These are phyloP conservation scores for Nemania diffusa DNA, from an alignment of 2,329 filamentous ascomycete genomes.

Conservation along the genomic window DNA sequence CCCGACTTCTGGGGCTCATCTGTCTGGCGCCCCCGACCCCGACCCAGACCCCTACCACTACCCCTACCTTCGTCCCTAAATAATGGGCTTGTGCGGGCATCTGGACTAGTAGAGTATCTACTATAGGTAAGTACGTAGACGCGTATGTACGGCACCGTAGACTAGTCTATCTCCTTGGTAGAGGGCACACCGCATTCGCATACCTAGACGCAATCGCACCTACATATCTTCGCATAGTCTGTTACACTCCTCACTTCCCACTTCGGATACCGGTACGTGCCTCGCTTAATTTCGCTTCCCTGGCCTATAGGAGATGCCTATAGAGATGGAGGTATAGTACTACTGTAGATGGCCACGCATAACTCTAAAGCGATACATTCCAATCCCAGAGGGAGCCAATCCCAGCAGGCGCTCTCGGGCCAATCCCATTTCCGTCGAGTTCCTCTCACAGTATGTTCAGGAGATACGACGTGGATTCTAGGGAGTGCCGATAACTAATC, in stretches of 20 bases:
- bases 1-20: constrained; percentile 17
- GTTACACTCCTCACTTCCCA: neutral
- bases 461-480: neutral
- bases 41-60: too few relatives aligned
- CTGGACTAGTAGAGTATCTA: too few relatives aligned
- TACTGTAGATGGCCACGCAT: neutral
- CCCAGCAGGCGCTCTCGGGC: neutral
- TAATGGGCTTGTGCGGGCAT: neutral
- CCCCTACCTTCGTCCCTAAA: neutral
- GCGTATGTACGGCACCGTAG: too few relatives aligned
- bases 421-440: constrained; percentile 7
- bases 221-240: neutral
- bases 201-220: constrained; percentile 14
- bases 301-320: neutral
- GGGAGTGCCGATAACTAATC: neutral
- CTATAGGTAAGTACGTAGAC: neutral
- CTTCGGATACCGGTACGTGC: neutral
- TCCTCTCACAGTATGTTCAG: neutral
- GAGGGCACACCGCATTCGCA: constrained; percentile 7
- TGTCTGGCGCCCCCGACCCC: constrained; percentile 12
- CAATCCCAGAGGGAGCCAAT: constrained; percentile 4
- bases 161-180: too few relatives aligned
- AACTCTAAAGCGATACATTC: neutral
- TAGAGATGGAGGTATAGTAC: neutral
- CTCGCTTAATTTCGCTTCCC: neutral